Evolutionary conservation across 495 filamentous ascomycete species (phyloP).

Genomic region (Hypoxylon fragiforme): DNA sequence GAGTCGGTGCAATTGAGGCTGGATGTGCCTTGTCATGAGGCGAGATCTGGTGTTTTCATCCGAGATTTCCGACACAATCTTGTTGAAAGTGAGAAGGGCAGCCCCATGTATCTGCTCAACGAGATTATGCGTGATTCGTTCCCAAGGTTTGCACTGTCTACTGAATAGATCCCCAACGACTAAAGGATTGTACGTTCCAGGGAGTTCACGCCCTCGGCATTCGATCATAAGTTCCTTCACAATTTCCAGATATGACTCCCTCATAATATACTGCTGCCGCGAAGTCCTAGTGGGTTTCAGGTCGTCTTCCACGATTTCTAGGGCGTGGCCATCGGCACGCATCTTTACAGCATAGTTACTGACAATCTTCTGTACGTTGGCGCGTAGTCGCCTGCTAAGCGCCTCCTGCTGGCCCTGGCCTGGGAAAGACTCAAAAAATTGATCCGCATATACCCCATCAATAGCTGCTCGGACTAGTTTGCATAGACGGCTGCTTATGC

Average conservation of each 20-base stretch:
- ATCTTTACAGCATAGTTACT: conserved; percentile 36
- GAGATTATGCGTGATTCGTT: conserved; percentile 35
- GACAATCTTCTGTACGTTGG: conserved; percentile 37
- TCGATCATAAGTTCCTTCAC: conserved; percentile 21
- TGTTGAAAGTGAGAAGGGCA: conserved; percentile 33
- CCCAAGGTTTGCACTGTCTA: conserved; percentile 45
- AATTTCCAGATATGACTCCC: conserved; percentile 5
- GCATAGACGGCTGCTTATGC: conserved; percentile 27
- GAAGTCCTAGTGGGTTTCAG: conserved; percentile 9
- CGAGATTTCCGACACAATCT: conserved; percentile 38
- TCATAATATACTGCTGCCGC: conserved; percentile 9
- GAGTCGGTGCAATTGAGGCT: conserved; percentile 40
- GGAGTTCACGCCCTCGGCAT: conserved; percentile 43
- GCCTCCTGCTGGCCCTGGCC: conserved; percentile 29
- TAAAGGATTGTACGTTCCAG: conserved; percentile 46
- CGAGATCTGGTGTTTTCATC: conserved; percentile 41
- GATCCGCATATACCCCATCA: conserved; percentile 33
- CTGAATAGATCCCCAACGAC: conserved; percentile 46
- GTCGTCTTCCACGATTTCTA: conserved; percentile 33
- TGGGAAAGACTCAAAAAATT: conserved; percentile 31
- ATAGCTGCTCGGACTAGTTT: conserved; percentile 26
- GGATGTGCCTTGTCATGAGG: conserved; percentile 46
- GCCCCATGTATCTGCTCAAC: conserved; percentile 39
- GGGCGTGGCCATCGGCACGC: conserved; percentile 32
- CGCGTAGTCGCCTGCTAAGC: conserved; percentile 34